Evolutionary conservation across 768 basidiomycete species (phyloP).

Genomic region (Cystofilobasidium bisporidii): DNA sequence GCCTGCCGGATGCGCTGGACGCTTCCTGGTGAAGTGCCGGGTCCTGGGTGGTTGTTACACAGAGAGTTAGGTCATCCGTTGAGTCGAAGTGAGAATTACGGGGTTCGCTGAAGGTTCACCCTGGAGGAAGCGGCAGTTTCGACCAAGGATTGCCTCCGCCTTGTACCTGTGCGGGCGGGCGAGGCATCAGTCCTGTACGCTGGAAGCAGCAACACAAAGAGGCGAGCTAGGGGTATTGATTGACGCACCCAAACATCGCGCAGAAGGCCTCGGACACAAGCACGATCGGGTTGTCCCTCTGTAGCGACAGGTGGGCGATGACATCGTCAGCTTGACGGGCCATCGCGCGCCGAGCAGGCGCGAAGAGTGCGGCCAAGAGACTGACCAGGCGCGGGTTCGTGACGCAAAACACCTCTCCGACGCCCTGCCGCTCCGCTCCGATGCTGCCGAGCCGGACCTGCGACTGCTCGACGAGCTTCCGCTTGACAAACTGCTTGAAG

Average conservation of each 20-base stretch:
- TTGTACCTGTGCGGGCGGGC: neutral
- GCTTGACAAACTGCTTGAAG: slow-evolving; percentile 15
- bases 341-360: too few species aligned
- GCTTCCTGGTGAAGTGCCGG: slow-evolving; percentile 11
- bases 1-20: slow-evolving; percentile 16
- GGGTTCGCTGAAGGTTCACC: neutral
- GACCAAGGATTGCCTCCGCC: slow-evolving; percentile 7
- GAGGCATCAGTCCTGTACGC: neutral
- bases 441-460: slow-evolving; percentile 13
- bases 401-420: slow-evolving; percentile 6
- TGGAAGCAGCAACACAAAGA: neutral
- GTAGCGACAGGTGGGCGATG: too few species aligned
- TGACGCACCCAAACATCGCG: neutral
- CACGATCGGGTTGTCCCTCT: slow-evolving; percentile 22
- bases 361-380: neutral
- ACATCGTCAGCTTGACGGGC: too few species aligned
- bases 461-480: slow-evolving; percentile 17
- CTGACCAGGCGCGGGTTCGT: slow-evolving; percentile 6
- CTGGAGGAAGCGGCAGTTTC: slow-evolving; percentile 25
- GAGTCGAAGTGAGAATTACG: neutral
- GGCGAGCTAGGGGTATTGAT: too few species aligned
- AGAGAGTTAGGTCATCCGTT: too few species aligned
- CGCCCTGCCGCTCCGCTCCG: neutral
- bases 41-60: too few species aligned
- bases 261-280: slow-evolving; percentile 8